phyloP scores from a whole-genome alignment of 2,329 filamentous ascomycete species.

The Sclerotinia glacialis region DNA sequence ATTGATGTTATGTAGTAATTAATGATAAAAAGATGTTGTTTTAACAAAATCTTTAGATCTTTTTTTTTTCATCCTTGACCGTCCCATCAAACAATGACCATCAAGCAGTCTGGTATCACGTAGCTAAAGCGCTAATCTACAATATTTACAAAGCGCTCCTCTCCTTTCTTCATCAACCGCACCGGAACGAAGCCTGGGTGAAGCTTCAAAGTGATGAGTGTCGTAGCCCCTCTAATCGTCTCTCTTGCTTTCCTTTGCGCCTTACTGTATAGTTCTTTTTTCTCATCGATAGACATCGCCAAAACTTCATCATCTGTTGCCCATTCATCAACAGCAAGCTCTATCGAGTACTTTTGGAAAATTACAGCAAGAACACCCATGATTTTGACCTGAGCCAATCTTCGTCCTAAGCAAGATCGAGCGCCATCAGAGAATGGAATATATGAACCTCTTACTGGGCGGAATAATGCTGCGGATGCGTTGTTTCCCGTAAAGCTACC shows the following conservation, averaged over 20 bases:
- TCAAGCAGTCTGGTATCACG: slow-evolving; percentile 15
- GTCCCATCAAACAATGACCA: not conserved
- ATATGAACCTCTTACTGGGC: slow-evolving; percentile 37
- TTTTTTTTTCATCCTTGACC: not conserved
- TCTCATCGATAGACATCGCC: slow-evolving; percentile 30
- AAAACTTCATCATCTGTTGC: slow-evolving; percentile 35
- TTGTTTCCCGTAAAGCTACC: slow-evolving; percentile 23
- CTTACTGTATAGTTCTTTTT: slow-evolving; percentile 31
- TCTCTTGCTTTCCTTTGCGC: slow-evolving; percentile 47
- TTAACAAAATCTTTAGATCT: not conserved
- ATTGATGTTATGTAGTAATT: not conserved
- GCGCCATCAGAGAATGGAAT: slow-evolving; percentile 41
- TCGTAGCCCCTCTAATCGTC: slow-evolving; percentile 46
- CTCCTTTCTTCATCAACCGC: slow-evolving; percentile 64
- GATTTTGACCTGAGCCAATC: slow-evolving; percentile 42
- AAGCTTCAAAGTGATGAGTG: slow-evolving; percentile 72
- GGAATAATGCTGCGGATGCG: slow-evolving; percentile 30
- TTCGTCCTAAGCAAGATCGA: slow-evolving; percentile 42
- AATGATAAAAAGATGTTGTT: not conserved
- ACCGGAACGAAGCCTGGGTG: slow-evolving; percentile 58
- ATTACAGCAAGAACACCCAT: slow-evolving; percentile 38
- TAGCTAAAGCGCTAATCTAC: slow-evolving; percentile 26
- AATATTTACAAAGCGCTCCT: slow-evolving; percentile 61
- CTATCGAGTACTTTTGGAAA: slow-evolving; percentile 34
- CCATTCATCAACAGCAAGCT: slow-evolving; percentile 37